Conservation (phyloP, 805 yeast species). For the Candida pseudoglaebosa region DNA sequence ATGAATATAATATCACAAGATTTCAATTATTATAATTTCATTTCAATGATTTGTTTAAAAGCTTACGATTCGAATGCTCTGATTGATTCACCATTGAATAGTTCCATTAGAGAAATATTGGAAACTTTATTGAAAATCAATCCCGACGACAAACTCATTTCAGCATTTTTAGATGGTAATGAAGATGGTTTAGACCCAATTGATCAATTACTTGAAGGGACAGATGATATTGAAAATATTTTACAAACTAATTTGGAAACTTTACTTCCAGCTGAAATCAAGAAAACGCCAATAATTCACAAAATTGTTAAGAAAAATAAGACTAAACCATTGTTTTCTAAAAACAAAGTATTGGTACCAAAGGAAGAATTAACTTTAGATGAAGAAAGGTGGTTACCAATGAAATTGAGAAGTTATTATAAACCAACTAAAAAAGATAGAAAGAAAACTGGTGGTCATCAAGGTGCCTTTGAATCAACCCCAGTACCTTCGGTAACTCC, state of each 20-base stretch:
- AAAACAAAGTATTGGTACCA: constrained; percentile 24
- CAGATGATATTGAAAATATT: constrained; percentile 25
- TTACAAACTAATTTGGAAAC: constrained; percentile 26
- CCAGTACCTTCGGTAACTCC: constrained; percentile 9
- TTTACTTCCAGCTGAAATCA: constrained; percentile 15
- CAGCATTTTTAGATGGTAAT: constrained; percentile 17
- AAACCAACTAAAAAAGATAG: constrained; percentile 69
- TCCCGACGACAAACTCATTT: constrained; percentile 22
- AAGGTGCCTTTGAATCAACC: constrained; percentile 21
- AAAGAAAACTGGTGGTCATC: constrained; percentile 21
- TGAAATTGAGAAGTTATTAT: constrained; percentile 79
- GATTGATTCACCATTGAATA: constrained; percentile 7
- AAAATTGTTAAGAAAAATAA: constrained; percentile 24
- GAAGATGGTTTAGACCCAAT: constrained; percentile 18
- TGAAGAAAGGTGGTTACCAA: constrained; percentile 85
- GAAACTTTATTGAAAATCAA: constrained; percentile 16
- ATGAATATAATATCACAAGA: constrained; percentile 10
- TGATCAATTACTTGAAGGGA: constrained; percentile 15
- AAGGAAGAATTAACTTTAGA: constrained; percentile 28
- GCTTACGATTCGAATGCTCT: constrained; percentile 18
- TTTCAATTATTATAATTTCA: constrained; percentile 21
- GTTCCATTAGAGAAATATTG: constrained; percentile 17
- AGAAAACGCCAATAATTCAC: not conserved
- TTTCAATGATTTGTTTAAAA: constrained; percentile 29
- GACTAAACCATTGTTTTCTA: constrained; percentile 24